Conservation (phyloP, 2,329 filamentous ascomycete species). For the Domatiomyces globalis region DNA sequence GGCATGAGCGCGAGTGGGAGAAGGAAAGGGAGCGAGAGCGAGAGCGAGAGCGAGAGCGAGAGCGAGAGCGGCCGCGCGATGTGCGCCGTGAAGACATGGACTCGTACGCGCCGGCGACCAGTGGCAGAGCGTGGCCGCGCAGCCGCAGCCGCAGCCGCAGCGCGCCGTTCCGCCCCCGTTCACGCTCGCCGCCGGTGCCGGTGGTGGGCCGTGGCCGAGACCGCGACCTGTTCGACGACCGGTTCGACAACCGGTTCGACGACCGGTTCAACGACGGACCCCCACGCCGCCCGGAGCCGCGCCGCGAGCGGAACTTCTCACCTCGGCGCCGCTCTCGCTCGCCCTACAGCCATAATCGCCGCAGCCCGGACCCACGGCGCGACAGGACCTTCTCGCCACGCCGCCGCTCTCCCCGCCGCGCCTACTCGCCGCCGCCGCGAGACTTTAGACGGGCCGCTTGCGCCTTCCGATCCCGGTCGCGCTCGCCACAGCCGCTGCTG, state of each 20-base stretch:
- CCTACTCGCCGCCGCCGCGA: conserved; percentile 24
- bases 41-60: neutral
- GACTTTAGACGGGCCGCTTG: conserved; percentile 21
- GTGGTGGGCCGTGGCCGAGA: neutral
- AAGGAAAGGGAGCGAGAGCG: conserved; percentile 1
- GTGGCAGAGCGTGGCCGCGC: conserved; percentile 17
- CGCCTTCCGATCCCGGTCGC: conserved; percentile 32
- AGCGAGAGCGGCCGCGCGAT: conserved; percentile 4
- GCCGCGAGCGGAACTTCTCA: neutral
- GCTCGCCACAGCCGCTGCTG: conserved; percentile 32
- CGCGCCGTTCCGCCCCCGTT: conserved; percentile 26
- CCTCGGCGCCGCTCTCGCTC: no score
- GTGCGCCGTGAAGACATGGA: conserved; percentile 17
- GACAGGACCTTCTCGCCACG: neutral
- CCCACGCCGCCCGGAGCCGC: no score
- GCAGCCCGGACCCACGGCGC: neutral
- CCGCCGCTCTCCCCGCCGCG: neutral
- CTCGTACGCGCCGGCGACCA: conserved; percentile 16
- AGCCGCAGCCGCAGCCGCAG: neutral
- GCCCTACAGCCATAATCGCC: neutral
- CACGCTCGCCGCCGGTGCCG: conserved; percentile 24
- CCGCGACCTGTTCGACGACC: neutral
- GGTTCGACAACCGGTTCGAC: neutral
- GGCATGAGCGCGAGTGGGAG: neutral
- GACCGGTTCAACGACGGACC: neutral